Evolutionary conservation across 1,284 basidiomycete species (phyloP), one percentile per base, ranked within the genome.

Genomic region (Cronartium ribicola): DNA sequence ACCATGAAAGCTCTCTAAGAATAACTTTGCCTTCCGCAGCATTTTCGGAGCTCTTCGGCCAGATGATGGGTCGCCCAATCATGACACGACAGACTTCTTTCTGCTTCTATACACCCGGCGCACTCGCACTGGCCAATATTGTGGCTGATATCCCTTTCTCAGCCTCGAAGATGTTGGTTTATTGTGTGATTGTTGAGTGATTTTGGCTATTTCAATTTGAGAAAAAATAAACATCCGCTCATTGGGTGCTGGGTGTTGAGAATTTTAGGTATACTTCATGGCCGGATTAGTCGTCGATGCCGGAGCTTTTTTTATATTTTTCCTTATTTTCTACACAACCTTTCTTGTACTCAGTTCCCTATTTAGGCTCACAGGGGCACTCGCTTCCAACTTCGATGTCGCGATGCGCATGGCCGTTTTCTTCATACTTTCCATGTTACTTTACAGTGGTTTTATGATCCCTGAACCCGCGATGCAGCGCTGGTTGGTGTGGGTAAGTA

Each of bases 1-100:
- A 2, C 29, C 29, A 29, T 29, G 4, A 5, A 62, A 8, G 29
- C 36, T 7, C n/a, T 29, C 29, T 29, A 29, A 29, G 29, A 29
- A 29, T 29, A 2, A 29, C 1, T 29, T 29, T 29, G 5, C 36
- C 14, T 29, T 29, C 37, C n/a, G 3, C n/a, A 48, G 63, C 63
- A 10, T 79, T 80, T 76, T 77, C 77, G 62, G 91, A 93, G 80
- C 89, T 91, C 61, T 87, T 88, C 0, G 84, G 88, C 0, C 84
- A 90, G 5, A 91, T 88, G 80, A 81, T 84, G 2, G 88, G 90
- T 78, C 87, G 90, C 39, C 87, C 88, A 0, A 90, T 92, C 68
- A 85, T 91, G 4, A 83, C 85, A 22, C 85, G 83, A 72, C 84
- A 84, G 78, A 48, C 44, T n/a, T 82, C 79, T 1, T 83, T 83